These are phyloP conservation scores for Colletotrichum melonis DNA, from an alignment of 2,329 filamentous ascomycete species.

Conservation along the genomic window DNA sequence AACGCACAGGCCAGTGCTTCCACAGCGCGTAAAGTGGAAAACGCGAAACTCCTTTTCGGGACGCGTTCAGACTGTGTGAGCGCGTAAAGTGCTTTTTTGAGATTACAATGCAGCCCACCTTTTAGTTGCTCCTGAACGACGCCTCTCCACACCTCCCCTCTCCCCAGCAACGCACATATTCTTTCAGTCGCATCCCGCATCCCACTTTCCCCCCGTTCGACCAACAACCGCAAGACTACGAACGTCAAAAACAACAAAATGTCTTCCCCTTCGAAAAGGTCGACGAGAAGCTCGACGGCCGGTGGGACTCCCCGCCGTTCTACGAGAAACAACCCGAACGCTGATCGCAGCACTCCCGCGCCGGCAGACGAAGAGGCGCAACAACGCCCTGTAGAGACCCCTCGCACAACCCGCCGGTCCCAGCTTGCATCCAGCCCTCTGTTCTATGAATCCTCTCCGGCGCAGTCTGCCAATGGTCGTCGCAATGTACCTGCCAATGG, in stretches of 20 bases:
- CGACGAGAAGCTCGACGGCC: constrained; percentile 64
- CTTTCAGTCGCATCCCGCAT: constrained; percentile 39
- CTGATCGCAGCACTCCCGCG: constrained; percentile 60
- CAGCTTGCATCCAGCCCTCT: constrained; percentile 82
- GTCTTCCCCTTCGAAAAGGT: constrained; percentile 59
- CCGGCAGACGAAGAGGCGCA: constrained; percentile 31
- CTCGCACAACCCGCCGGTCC: constrained; percentile 57
- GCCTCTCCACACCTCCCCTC: constrained; percentile 31
- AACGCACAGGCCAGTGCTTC: constrained; percentile 19
- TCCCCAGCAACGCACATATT: constrained; percentile 34
- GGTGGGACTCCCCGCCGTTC: constrained; percentile 51
- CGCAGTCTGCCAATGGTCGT: constrained; percentile 40
- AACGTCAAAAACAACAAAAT: constrained; percentile 41
- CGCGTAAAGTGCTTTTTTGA: constrained; percentile 33
- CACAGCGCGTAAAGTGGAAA: constrained; percentile 39
- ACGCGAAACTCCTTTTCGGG: constrained; percentile 35
- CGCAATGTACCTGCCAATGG: constrained; percentile 45
- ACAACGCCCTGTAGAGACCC: constrained; percentile 48
- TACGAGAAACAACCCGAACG: constrained; percentile 37
- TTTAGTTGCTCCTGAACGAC: constrained; percentile 26
- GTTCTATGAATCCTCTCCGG: constrained; percentile 72
- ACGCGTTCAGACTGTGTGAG: neutral
- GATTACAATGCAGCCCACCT: constrained; percentile 34
- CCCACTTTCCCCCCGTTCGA: constrained; percentile 33
- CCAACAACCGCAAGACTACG: constrained; percentile 8